phyloP scores from a whole-genome alignment of 345 rosid genomes.

The Zanthoxylum bungeanum region DNA sequence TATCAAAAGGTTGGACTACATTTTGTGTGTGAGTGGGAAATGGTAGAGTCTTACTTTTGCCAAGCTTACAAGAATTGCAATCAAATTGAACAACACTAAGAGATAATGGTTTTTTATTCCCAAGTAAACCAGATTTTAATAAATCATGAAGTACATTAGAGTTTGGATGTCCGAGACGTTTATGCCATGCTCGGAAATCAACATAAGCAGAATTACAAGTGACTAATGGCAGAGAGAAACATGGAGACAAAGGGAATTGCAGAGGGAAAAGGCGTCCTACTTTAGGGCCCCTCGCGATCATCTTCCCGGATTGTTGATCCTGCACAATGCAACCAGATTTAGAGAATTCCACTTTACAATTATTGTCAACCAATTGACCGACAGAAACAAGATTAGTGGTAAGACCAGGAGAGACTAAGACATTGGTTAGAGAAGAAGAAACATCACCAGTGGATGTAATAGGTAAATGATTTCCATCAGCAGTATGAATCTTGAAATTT shows the following conservation, averaged over 20 bases:
- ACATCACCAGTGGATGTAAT: not conserved
- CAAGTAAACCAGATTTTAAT: not conserved
- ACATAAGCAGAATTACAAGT: not conserved
- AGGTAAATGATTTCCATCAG: not conserved
- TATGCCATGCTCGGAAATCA: not conserved
- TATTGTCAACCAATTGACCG: not conserved
- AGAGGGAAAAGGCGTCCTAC: not conserved
- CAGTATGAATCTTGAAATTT: slow-evolving; percentile 7
- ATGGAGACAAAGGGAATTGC: not conserved
- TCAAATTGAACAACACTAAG: not conserved
- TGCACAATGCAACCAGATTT: not conserved
- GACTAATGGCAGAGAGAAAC: not conserved
- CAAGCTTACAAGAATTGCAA: not conserved
- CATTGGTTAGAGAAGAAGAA: not conserved
- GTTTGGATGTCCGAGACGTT: not conserved
- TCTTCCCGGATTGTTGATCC: not conserved
- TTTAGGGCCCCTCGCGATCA: not conserved
- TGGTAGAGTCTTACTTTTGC: not conserved
- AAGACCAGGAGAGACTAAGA: not conserved
- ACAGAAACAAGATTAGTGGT: slow-evolving; percentile 7
- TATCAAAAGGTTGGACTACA: not conserved
- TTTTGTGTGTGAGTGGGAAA: not conserved
- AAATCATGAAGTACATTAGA: not conserved
- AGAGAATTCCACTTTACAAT: not conserved
- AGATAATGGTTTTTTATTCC: slow-evolving; percentile 1